Percentiles rank a stretch among this genome's conserved stretches.
Evolutionary conservation across 805 yeast genomes (phyloP).

Genomic region (Teunomyces barrocoloradensis): DNA sequence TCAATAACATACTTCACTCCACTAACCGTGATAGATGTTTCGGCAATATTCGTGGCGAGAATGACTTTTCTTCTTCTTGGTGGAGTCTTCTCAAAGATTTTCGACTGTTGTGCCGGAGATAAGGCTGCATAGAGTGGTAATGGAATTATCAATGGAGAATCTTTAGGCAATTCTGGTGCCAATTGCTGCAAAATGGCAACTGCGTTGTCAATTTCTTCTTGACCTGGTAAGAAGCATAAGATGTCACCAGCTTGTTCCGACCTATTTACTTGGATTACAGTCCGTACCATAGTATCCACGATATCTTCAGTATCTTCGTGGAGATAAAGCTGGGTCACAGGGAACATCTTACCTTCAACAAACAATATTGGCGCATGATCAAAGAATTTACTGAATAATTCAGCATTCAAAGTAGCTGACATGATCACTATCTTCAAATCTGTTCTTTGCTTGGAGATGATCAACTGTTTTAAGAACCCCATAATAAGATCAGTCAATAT

Average conservation of each 20-base stretch:
- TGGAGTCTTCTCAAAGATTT: conserved; percentile 68
- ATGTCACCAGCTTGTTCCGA: conserved; percentile 86
- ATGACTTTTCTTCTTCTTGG: conserved; percentile 79
- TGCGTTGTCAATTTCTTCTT: conserved; percentile 92
- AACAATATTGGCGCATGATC: conserved; percentile 75
- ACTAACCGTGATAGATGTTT: conserved; percentile 93
- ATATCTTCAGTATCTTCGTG: conserved; percentile 70
- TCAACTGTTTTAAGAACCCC: conserved; percentile 78
- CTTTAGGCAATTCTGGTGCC: conserved; percentile 65
- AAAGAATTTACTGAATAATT: conserved; percentile 75
- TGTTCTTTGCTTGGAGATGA: conserved; percentile 47
- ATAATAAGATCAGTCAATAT: conserved; percentile 84
- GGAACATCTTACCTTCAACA: conserved; percentile 87
- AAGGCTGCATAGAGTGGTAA: conserved; percentile 92
- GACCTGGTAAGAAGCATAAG: conserved; percentile 92
- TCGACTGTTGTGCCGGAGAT: conserved; percentile 78
- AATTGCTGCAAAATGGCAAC: conserved; percentile 58
- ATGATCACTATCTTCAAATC: conserved; percentile 74
- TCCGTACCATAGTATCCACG: conserved; percentile 72
- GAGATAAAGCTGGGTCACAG: conserved; percentile 73
- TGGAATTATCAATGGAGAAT: conserved; percentile 73
- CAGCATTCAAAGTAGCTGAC: conserved; percentile 98
- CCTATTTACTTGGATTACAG: conserved; percentile 74
- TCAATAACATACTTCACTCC: conserved; percentile 94
- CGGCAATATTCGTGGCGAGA: conserved; percentile 94